Evolutionary conservation across 108 stramenopile genomes (phyloP).

Genomic region (Cyclotella baltica): DNA sequence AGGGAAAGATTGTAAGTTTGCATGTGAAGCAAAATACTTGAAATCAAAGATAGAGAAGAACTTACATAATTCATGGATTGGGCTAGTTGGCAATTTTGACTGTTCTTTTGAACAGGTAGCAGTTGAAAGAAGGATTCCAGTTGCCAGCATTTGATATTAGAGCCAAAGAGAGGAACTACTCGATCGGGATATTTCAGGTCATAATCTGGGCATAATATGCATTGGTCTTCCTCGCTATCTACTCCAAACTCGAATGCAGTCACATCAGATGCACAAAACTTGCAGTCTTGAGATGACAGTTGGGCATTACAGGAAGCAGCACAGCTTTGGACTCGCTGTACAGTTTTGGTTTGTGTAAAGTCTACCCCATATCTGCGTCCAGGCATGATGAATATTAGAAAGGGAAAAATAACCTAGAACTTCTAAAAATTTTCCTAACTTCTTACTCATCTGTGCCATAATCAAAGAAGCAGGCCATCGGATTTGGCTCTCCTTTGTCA

Average conservation of each 20-base stretch:
- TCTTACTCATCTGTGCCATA: too few species aligned
- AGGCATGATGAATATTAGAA: too few species aligned
- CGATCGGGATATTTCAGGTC: slow-evolving; percentile 25
- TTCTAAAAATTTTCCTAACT: too few species aligned
- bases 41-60: not conserved
- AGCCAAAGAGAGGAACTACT: slow-evolving; percentile 13
- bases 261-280: slow-evolving; percentile 8
- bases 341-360: too few species aligned
- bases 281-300: not conserved
- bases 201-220: slow-evolving; percentile 20
- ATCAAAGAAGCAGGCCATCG: slow-evolving; percentile 17
- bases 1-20: not conserved
- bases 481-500: not conserved
- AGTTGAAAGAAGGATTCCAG: slow-evolving; percentile 13
- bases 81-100: slow-evolving; percentile 1
- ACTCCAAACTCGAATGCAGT: slow-evolving; percentile 2
- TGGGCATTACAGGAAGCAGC: not conserved
- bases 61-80: slow-evolving; percentile 12
- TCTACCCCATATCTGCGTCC: not conserved
- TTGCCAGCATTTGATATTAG: slow-evolving; percentile 20
- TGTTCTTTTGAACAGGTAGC: slow-evolving; percentile 6
- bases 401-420: too few species aligned
- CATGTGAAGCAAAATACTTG: not conserved
- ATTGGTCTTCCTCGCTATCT: not conserved
- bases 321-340: not conserved